These are phyloP conservation scores for Actinomortierella ambigua DNA, from an alignment of 371 early-diverging fungal genomes.

Conservation along the genomic window DNA sequence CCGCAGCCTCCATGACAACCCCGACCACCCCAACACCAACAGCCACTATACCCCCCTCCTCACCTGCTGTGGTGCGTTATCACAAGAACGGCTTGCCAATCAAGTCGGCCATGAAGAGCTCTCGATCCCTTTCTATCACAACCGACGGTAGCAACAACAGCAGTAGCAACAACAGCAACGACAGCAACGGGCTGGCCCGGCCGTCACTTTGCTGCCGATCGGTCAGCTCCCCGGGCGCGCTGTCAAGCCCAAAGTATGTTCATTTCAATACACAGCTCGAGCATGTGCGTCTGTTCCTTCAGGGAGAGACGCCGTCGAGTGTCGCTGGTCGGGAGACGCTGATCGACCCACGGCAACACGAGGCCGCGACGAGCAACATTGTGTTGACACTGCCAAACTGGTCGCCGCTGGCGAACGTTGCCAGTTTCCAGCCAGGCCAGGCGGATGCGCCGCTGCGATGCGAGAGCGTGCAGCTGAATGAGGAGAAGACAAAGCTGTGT, in stretches of 20 bases:
- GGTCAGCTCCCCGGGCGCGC: conserved; percentile 10
- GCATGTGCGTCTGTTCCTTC: conserved; percentile 60
- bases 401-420: conserved; percentile 12
- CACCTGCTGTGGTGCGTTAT: conserved; percentile 4
- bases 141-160: conserved; percentile 4
- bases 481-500: conserved; percentile 47
- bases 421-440: conserved; percentile 21
- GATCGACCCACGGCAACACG: conserved; percentile 44
- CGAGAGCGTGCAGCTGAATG: conserved; percentile 33
- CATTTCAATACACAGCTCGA: conserved; percentile 65
- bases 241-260: conserved; percentile 56
- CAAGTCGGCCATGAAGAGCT: conserved; percentile 28
- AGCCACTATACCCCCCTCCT: not conserved
- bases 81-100: conserved; percentile 29
- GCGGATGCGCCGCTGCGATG: conserved; percentile 27
- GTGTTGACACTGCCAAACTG: conserved; percentile 46
- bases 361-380: conserved; percentile 47
- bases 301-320: conserved; percentile 60
- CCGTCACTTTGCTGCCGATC: conserved; percentile 9
- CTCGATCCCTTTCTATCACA: conserved; percentile 15
- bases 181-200: not conserved
- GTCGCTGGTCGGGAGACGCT: conserved; percentile 52
- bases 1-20: too few species aligned
- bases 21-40: not conserved
- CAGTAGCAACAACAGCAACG: conserved; percentile 6